Evolutionary conservation across 23 red algal genomes (phyloP), one percentile per base, ranked within the genome.

Genomic region (Rhodosorus marinus): DNA sequence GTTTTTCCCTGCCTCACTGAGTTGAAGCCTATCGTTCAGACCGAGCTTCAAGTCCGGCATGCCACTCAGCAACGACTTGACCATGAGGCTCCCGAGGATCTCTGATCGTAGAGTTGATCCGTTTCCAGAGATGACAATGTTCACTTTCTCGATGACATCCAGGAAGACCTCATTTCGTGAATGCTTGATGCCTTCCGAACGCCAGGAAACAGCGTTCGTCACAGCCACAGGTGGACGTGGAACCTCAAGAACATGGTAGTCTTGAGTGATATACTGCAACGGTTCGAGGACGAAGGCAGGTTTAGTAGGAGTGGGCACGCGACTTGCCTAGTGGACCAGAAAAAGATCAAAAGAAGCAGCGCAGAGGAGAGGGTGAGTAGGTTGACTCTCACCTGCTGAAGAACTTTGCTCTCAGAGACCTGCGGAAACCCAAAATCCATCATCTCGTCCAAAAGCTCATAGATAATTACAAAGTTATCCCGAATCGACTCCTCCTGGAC

Each of bases 361-460:
- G 29, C 26, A 49, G 29, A 49, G 15, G 11, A 54, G 31, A 31
- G 33, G n/a, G n/a, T n/a, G n/a, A n/a, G n/a, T n/a, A n/a, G n/a
- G n/a, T n/a, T n/a, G n/a, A n/a, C n/a, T n/a, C n/a, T n/a, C n/a
- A n/a, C n/a, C n/a, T n/a, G 56, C 20, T 69, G 63, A 6, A 98
- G 64, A 23, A 98, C 70, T 8, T 80, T 79, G 6, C 74, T 57
- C 35, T 98, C 90, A 6, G 90, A 77, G 30, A 78, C 72, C 41
- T 98, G 90, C 38, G 79, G 90, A 52, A 72, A 85, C 29, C 90
- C 90, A 32, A 78, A 98, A 55, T 98, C 90, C 90, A 84, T 84
- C 90, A 98, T 85, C 54, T 98, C 90, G 31, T 98, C 90, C 4
- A 98, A 69, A 26, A 98, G 72, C 40, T 98, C 90, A 54, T 98